These are phyloP conservation scores for Fusarium incarnatum DNA, from an alignment of 2,329 filamentous ascomycete genomes.

Conservation along the genomic window DNA sequence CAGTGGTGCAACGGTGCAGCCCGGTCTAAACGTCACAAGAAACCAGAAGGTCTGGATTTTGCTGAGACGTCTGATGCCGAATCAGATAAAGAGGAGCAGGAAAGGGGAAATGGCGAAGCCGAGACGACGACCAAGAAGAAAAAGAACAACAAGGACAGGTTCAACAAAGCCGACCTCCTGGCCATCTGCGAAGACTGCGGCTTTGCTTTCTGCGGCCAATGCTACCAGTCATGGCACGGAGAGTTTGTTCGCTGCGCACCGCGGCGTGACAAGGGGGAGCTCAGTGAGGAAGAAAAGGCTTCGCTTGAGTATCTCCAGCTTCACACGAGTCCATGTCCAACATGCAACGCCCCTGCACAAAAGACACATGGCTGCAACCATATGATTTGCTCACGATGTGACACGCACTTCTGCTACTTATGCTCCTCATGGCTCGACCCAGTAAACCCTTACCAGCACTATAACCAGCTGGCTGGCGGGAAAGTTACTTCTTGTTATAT, in stretches of 20 bases:
- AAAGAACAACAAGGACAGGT: slow-evolving; percentile 49
- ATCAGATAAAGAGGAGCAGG: slow-evolving; percentile 60
- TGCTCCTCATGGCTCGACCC: slow-evolving; percentile 88
- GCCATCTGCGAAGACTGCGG: slow-evolving; percentile 89
- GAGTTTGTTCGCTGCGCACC: slow-evolving; percentile 78
- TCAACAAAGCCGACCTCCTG: slow-evolving; percentile 71
- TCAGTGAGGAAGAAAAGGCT: slow-evolving; percentile 86
- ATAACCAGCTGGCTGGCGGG: slow-evolving; percentile 72
- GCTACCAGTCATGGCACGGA: slow-evolving; percentile 88
- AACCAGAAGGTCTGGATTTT: slow-evolving; percentile 74
- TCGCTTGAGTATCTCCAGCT: slow-evolving; percentile 84
- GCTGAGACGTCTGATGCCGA: slow-evolving; percentile 67
- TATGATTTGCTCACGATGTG: slow-evolving; percentile 92
- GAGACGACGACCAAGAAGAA: slow-evolving; percentile 37
- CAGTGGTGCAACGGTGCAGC: slow-evolving; percentile 93
- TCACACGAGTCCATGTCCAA: slow-evolving; percentile 89
- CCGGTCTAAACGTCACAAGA: slow-evolving; percentile 77
- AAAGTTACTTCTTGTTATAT: slow-evolving; percentile 77
- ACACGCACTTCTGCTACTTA: slow-evolving; percentile 94
- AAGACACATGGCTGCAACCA: slow-evolving; percentile 97
- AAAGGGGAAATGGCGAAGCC: slow-evolving; percentile 40
- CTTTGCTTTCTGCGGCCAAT: slow-evolving; percentile 85
- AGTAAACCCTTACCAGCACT: slow-evolving; percentile 87
- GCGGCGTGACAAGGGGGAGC: slow-evolving; percentile 73
- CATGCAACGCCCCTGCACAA: slow-evolving; percentile 84